These are phyloP conservation scores for Alternaria dauci DNA, from an alignment of 2,329 filamentous ascomycete genomes.

Conservation along the genomic window DNA sequence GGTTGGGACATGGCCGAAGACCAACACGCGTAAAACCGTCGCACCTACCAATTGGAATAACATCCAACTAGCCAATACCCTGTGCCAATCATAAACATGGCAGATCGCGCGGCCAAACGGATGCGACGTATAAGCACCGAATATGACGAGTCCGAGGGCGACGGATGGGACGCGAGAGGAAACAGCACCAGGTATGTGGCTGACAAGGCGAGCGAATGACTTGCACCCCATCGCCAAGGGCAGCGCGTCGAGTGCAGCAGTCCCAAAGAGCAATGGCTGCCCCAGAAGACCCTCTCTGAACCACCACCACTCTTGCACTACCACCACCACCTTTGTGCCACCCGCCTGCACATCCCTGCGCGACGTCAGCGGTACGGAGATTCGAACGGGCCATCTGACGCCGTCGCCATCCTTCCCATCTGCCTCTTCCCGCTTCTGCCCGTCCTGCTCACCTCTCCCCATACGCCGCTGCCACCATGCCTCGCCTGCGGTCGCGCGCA, in stretches of 20 bases:
- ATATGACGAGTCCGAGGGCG: conserved; percentile 46
- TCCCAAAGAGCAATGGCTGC: conserved; percentile 23
- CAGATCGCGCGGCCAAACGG: conserved; percentile 49
- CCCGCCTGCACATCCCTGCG: conserved; percentile 31
- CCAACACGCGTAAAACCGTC: conserved; percentile 15
- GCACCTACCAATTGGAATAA: conserved; percentile 17
- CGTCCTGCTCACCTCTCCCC: conserved; percentile 2
- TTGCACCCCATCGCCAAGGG: conserved; percentile 31
- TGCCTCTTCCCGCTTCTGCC: conserved; percentile 11
- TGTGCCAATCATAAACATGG: conserved; percentile 26
- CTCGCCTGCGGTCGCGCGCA: conserved; percentile 51
- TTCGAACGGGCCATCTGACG: conserved; percentile 22
- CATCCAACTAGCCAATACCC: background rate
- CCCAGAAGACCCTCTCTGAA: conserved; percentile 14
- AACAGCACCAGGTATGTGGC: conserved; percentile 43
- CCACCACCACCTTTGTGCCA: conserved; percentile 31
- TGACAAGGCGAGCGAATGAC: conserved; percentile 35
- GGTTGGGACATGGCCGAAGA: conserved; percentile 12
- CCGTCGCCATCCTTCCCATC: conserved; percentile 20
- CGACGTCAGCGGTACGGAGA: conserved; percentile 14
- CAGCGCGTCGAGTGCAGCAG: conserved; percentile 32
- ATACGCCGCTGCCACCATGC: conserved; percentile 35
- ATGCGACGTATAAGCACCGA: conserved; percentile 53
- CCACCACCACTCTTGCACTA: conserved; percentile 29
- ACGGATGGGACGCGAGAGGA: conserved; percentile 47